Evolutionary conservation across 305 asterid species (phyloP).

Genomic region (Vinca major): DNA sequence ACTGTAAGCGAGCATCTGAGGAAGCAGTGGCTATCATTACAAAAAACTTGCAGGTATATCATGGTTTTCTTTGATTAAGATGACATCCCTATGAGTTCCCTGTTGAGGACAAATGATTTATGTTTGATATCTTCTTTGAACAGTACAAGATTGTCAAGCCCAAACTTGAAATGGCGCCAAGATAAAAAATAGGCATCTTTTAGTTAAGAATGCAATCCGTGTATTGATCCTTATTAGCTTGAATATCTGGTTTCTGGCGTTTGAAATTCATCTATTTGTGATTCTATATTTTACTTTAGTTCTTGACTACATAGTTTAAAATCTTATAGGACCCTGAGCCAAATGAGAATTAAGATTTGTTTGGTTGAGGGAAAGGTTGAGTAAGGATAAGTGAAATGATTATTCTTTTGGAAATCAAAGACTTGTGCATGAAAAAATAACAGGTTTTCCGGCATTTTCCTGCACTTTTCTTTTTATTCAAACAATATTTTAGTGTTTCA

Average conservation of each 20-base stretch:
- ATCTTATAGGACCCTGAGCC: not conserved
- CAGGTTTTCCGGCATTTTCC: not conserved
- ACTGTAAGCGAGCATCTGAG: slow-evolving; percentile 86
- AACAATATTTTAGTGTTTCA: not conserved
- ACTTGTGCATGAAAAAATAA: not conserved
- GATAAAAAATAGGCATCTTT: not conserved
- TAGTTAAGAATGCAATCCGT: not conserved
- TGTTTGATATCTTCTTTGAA: not conserved
- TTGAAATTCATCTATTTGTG: not conserved
- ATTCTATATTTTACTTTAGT: too few species aligned
- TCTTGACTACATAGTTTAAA: too few species aligned
- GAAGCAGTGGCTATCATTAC: slow-evolving; percentile 59
- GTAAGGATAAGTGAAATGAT: not conserved
- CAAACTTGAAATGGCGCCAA: slow-evolving; percentile 3
- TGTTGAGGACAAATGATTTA: not conserved
- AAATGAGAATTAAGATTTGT: not conserved
- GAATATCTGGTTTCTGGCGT: not conserved
- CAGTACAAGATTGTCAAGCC: not conserved
- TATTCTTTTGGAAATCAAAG: not conserved
- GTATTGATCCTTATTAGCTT: not conserved
- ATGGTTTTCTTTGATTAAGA: slow-evolving; percentile 18
- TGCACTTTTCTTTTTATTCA: too few species aligned
- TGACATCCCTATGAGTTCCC: not conserved
- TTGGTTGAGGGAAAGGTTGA: not conserved
- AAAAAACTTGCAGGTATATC: slow-evolving; percentile 62